Base-by-base conservation (phyloP, 2,329 filamentous ascomycete genomes). In the Fonsecaea monophora region DNA sequence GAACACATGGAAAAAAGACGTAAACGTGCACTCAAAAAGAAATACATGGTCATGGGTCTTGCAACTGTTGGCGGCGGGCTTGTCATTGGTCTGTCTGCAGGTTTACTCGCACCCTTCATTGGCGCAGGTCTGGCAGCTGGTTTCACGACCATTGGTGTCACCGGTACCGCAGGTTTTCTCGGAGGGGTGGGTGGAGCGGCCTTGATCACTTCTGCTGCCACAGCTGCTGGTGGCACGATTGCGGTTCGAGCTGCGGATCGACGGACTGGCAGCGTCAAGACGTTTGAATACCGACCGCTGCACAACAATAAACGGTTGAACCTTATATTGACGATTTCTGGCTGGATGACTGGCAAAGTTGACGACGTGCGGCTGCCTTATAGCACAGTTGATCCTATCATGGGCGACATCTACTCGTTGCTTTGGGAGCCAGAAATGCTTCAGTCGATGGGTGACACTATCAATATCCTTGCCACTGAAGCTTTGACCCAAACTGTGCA, bases 261-360 rank as follows among this genome's bases (percentile, higher is more conserved):
- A 73, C 87, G 95, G 72, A 98, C 92, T 1, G 94, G 95, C 13
- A 89, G 94, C 1, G 96, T 99, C 65, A 93, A 90, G 79, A 99
- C 95, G 0, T 99, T 98, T 75, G 95, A 99, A 79, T 99, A 98
- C 77, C 88, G 94, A 53, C 95, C 95, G 6, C 82, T 99, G 54
- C 94, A 98, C 82, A 99, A 99, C 81, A 98, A 98, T 80, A 99
- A 99, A 80, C 86, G 94, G 65, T 92, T 97, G 45, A 98, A 99
- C 74, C 85, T 99, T 35, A 95, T 99, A 70, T 89, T 99, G 45
- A 98, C 95, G 0, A 88, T 99, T 35, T 93, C 94, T 0, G 95
- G 95, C 3, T 99, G 95, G 95, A 96, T 99, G 91, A 97, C 92
- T 48, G 95, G 96, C 74, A 98, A 96, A 76, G 89, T 96, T 61